phyloP scores from a whole-genome alignment of 208 protist species.

The Perkinsela sp. region DNA sequence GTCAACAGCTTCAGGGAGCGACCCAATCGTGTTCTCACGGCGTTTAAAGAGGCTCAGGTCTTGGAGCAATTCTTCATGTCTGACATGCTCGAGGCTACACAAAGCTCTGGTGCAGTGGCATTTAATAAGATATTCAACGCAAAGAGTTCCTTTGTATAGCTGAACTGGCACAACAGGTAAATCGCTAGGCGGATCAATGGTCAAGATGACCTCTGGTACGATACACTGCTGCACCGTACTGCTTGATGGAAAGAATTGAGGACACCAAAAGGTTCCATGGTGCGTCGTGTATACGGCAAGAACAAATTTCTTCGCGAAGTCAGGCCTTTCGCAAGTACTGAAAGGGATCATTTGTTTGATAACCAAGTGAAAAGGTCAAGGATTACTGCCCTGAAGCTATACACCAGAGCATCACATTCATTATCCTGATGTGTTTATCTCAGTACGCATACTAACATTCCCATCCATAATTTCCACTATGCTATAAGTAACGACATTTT shows the following conservation, averaged over 20 bases:
- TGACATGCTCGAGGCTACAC: not conserved
- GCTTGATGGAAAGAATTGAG: not conserved
- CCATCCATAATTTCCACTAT: too few relatives aligned
- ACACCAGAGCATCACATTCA: too few relatives aligned
- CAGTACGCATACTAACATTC: too few relatives aligned
- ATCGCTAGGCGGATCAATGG: not conserved
- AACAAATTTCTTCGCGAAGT: not conserved
- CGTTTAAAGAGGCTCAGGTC: not conserved
- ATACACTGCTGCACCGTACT: not conserved
- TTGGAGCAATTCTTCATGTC: not conserved
- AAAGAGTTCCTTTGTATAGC: not conserved
- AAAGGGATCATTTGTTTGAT: not conserved
- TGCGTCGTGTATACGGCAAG: not conserved
- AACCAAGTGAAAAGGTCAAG: too few relatives aligned
- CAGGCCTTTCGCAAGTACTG: not conserved
- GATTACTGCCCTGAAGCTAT: too few relatives aligned
- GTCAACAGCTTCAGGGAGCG: not conserved
- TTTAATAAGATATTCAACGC: not conserved
- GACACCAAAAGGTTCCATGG: not conserved
- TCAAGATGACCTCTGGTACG: not conserved
- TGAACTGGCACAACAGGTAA: not conserved
- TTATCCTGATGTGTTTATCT: too few relatives aligned
- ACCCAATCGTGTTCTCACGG: not conserved
- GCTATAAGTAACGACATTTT: too few relatives aligned
- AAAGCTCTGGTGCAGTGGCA: not conserved